Conservation (phyloP, 2,329 filamentous ascomycete genomes). For the Curvularia spicifera region DNA sequence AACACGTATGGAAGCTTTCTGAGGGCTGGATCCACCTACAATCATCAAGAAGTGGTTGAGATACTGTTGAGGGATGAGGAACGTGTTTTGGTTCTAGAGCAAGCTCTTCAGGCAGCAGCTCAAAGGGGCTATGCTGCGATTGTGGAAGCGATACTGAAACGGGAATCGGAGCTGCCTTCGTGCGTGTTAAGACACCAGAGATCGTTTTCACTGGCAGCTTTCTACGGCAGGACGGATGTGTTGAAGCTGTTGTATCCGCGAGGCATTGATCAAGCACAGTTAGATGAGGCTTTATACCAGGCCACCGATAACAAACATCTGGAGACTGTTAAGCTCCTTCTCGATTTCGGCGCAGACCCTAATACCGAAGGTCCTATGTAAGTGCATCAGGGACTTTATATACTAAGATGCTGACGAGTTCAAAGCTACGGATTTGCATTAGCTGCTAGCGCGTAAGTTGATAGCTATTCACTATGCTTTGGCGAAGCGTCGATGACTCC, state of each 20-base stretch:
- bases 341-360: slow-evolving; percentile 27
- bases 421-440: slow-evolving; percentile 1
- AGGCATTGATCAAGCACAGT: slow-evolving; percentile 20
- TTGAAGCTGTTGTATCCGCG: slow-evolving; percentile 20
- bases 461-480: not conserved
- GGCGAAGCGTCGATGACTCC: no score
- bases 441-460: slow-evolving; percentile 1
- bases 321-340: slow-evolving; percentile 28
- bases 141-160: slow-evolving; percentile 26
- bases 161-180: slow-evolving; percentile 2
- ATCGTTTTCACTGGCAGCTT: slow-evolving; percentile 29
- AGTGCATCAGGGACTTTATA: not conserved
- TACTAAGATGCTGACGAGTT: not conserved
- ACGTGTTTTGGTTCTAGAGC: slow-evolving; percentile 25
- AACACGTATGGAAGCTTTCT: slow-evolving; percentile 30
- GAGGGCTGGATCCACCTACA: slow-evolving; percentile 32
- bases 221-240: slow-evolving; percentile 26
- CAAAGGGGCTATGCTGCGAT: slow-evolving; percentile 27
- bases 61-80: slow-evolving; percentile 26
- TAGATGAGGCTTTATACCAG: slow-evolving; percentile 28
- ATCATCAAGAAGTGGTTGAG: slow-evolving; percentile 29
- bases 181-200: slow-evolving; percentile 24
- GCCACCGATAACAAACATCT: slow-evolving; percentile 30
- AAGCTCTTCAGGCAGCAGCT: slow-evolving; percentile 28
- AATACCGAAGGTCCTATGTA: slow-evolving; percentile 32